Evolutionary conservation across 2,329 filamentous ascomycete genomes (phyloP), one percentile per base, ranked within the genome.

Genomic region (Lojkania enalia): DNA sequence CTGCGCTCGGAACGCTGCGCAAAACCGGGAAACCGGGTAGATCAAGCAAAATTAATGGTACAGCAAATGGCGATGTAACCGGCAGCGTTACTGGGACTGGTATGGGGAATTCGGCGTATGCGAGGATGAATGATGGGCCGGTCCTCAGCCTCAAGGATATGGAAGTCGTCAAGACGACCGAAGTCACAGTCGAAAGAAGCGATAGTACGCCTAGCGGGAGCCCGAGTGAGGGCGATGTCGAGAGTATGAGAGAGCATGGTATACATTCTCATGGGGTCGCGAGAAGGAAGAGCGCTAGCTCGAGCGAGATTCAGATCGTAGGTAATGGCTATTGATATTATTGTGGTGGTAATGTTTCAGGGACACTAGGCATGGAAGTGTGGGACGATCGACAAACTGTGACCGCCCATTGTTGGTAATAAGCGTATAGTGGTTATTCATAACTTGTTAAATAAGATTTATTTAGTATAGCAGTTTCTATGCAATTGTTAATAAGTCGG

Each of bases 131-230:
- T 9, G 44, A 51, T 15, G 39, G 39, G 35, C 12, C 30, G 5
- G 32, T 2, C 1, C 42, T 40, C 6, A 23, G 18, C 13, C 12
- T 49, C 9, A 46, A 41, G 32, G 36, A 47, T 13, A 48, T 42
- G 23, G 45, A 49, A 25, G 49, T 52, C 20, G 37, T 56, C 11
- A 50, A 56, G 42, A 52, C 46, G 2, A 51, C 48, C 12, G 40
- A 55, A 31, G 20, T 53, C 20, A 36, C 20, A n/a, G 38, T 53
- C 3, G 50, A 51, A 20, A 37, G 33, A 7, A 44, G 21, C 21
- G 31, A 40, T 5, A 43, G 31, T 27, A 35, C 20, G 16, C 23
- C 15, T 19, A 16, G 32, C 20, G 21, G 14, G 25, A 12, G 14
- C 5, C 20, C 31, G 2, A 19, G 19, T 19, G 45, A 49, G 19